These are phyloP conservation scores for Ottelia alismoides DNA, from an alignment of 106 monocot species.

Conservation along the genomic window DNA sequence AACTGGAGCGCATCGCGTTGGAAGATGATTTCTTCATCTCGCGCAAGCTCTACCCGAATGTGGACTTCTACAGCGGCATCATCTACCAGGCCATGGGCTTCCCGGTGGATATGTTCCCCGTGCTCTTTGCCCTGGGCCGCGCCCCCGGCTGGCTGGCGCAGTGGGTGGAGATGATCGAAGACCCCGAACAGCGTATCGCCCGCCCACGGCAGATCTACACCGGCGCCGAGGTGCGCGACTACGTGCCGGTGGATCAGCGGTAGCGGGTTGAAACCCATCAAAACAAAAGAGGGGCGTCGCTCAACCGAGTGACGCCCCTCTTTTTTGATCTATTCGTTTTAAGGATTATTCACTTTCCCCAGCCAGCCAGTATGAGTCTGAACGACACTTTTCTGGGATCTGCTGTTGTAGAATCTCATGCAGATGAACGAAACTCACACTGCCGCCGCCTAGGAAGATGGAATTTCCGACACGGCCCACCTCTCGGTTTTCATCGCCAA, in stretches of 20 bases:
- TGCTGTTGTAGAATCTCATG: no score
- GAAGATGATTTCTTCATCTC: neutral
- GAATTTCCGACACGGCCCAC: no score
- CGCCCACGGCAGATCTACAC: neutral
- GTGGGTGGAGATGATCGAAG: neutral
- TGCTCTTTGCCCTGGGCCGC: neutral
- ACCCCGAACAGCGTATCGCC: neutral
- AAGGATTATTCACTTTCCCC: no score
- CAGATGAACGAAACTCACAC: no score
- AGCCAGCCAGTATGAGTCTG: no score
- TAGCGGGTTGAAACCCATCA: no score
- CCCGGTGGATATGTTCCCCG: neutral
- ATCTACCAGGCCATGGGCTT: neutral
- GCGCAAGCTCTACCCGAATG: neutral
- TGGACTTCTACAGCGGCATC: neutral
- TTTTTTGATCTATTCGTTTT: no score
- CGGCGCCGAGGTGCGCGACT: neutral
- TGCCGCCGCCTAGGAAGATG: no score
- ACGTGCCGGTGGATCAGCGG: neutral
- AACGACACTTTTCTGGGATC: no score
- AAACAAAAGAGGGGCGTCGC: no score
- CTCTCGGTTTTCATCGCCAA: no score
- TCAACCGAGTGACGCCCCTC: no score
- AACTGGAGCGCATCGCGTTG: neutral
- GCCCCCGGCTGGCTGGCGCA: neutral